Conservation (phyloP, 2,329 filamentous ascomycete species). For the Xylariaceae sp. region DNA sequence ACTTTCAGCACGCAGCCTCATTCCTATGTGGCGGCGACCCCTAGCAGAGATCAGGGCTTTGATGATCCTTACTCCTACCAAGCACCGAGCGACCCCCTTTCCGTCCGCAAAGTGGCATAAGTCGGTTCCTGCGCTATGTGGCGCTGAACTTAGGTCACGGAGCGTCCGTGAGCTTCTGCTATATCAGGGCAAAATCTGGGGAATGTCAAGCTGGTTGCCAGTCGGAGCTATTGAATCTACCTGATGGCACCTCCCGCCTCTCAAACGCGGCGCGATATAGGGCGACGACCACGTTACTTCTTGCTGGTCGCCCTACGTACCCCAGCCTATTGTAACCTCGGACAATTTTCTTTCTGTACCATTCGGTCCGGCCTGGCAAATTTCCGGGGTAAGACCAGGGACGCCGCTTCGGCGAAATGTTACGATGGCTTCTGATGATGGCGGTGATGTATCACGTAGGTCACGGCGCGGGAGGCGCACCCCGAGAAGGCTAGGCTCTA, state of each 20-base stretch:
- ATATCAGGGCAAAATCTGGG: not conserved
- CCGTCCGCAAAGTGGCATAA: not conserved
- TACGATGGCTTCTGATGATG: constrained; percentile 14
- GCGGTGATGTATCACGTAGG: not conserved
- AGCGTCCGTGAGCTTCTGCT: not conserved
- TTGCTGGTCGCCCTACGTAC: constrained; percentile 1
- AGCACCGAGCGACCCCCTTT: constrained; percentile 22
- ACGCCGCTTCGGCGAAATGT: constrained; percentile 10
- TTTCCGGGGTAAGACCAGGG: constrained; percentile 30
- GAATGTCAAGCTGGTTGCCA: not conserved
- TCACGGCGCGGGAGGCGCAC: constrained; percentile 4
- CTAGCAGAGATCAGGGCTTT: constrained; percentile 16
- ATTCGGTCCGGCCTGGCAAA: constrained; percentile 31
- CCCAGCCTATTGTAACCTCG: not conserved
- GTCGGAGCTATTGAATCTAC: not conserved
- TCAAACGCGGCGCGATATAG: constrained; percentile 1
- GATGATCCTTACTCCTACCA: constrained; percentile 27
- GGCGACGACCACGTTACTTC: constrained; percentile 3
- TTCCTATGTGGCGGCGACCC: constrained; percentile 21
- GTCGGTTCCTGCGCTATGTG: not conserved
- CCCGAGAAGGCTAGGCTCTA: constrained; percentile 5
- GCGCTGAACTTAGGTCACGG: not conserved
- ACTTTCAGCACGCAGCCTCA: constrained; percentile 29
- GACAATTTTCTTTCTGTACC: constrained; percentile 6
- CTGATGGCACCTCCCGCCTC: not conserved